Evolutionary conservation across 495 filamentous ascomycete genomes (phyloP).

Genomic region (Daldinia childiae): DNA sequence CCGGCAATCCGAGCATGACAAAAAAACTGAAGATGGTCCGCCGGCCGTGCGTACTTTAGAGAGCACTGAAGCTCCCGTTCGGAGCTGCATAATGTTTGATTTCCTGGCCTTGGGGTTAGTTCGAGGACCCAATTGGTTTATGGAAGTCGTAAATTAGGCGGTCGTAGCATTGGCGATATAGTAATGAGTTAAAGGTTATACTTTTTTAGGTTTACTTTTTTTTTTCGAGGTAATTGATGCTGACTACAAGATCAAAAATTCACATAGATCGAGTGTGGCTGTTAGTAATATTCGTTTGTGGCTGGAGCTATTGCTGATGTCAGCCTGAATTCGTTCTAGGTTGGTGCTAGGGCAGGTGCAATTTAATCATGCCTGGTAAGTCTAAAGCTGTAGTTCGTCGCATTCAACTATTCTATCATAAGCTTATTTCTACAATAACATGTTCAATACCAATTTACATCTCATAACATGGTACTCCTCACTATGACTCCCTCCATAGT

Average conservation of each 20-base stretch:
- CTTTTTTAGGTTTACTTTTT: not conserved
- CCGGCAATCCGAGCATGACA: conserved; percentile 50
- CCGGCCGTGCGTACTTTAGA: conserved; percentile 42
- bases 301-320: not conserved
- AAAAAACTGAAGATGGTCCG: conserved; percentile 36
- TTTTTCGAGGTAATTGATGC: conserved; percentile 8
- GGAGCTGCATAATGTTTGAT: conserved; percentile 52
- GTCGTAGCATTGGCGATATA: conserved; percentile 30
- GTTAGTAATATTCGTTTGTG: not conserved
- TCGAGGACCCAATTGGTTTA: conserved; percentile 43
- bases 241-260: conserved; percentile 11
- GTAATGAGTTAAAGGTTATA: not conserved
- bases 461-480: conserved; percentile 75
- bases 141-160: conserved; percentile 18
- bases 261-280: not conserved
- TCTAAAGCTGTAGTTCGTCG: conserved; percentile 8
- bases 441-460: conserved; percentile 22
- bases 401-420: not conserved
- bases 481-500: conserved; percentile 76
- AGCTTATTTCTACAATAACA: not conserved
- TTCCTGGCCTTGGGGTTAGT: conserved; percentile 32
- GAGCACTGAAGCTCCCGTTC: conserved; percentile 50
- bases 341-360: no score
- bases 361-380: no score
- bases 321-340: no score